Base-by-base conservation (phyloP, 176 grass and related monocot genomes). In the Puccinellia tenuiflora region DNA sequence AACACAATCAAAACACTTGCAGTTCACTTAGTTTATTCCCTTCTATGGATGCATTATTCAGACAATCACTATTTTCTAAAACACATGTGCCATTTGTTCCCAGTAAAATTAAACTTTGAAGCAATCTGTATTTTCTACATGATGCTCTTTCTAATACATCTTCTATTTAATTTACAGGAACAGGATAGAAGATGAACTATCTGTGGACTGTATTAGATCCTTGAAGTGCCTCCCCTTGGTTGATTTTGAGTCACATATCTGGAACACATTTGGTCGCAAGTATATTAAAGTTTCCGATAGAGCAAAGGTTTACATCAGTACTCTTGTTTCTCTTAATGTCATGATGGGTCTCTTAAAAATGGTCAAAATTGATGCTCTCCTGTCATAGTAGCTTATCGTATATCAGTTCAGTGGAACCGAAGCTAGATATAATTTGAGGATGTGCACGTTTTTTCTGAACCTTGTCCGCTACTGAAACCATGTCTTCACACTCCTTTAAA, bases 181-280 rank as follows among this genome's bases (percentile, higher is more conserved):
- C 9, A 94, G 82, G 66, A 78, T 97, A 68, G 92, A 97, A 79
- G 83, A 92, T 30, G 73, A 15, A 28, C 15, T 88, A 33, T 47
- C 80, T 17, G 75, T 88, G n/a, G 76, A 78, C 10, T 90, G 87
- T 64, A 83, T 89, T 72, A 63, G 74, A 45, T 25, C 55, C 35
- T 75, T 94, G 6, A 72, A 90, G 40, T 68, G 10, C 20, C 59
- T 88, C 28, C 26, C 75, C 20, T 90, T 97, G 86, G 45, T 25
- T 60, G 26, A 16, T 28, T 97, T 92, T 16, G 94, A 97, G 78
- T 61, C 52, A 21, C n/a, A 34, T 45, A 88, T 97, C 40, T 97
- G 80, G 85, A 31, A 53, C 14, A 42, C 38, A 63, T 70, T 94
- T 80, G 90, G 90, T 8, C 0, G 6, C 4, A 77, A 85, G 34